These are phyloP conservation scores for Backusella parvicylindrica DNA, from an alignment of 192 early-diverging fungal species.

Conservation along the genomic window DNA sequence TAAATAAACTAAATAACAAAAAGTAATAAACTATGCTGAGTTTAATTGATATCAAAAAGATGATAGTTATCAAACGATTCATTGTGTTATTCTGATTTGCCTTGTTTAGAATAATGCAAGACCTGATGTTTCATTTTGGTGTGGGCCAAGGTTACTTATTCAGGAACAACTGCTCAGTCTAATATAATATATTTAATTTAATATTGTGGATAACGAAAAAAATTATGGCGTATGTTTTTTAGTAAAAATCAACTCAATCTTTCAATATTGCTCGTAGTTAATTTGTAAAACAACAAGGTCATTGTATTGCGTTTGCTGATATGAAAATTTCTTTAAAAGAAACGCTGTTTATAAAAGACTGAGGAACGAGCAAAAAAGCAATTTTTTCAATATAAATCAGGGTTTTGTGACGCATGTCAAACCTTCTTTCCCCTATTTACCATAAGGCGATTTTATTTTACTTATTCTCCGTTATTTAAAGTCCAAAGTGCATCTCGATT, in stretches of 20 bases:
- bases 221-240: too few relatives aligned
- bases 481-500: not conserved
- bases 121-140: not conserved
- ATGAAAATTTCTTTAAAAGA: not conserved
- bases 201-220: not conserved
- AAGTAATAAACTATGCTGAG: not conserved
- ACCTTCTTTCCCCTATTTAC: not conserved
- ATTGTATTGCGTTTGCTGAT: not conserved
- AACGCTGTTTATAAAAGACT: not conserved
- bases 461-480: not conserved
- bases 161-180: not conserved
- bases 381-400: not conserved
- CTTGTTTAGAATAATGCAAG: not conserved
- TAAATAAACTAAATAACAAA: too few relatives aligned
- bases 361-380: not conserved
- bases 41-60: not conserved
- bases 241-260: too few relatives aligned
- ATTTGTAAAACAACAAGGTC: too few relatives aligned
- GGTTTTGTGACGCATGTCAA: not conserved
- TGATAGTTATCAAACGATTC: not conserved
- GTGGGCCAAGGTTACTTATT: not conserved
- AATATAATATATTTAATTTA: not conserved
- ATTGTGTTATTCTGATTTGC: not conserved
- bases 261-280: too few relatives aligned
- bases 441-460: not conserved